phyloP scores from a whole-genome alignment of 163 green algal genomes.

The Prototheca wickerhamii region DNA sequence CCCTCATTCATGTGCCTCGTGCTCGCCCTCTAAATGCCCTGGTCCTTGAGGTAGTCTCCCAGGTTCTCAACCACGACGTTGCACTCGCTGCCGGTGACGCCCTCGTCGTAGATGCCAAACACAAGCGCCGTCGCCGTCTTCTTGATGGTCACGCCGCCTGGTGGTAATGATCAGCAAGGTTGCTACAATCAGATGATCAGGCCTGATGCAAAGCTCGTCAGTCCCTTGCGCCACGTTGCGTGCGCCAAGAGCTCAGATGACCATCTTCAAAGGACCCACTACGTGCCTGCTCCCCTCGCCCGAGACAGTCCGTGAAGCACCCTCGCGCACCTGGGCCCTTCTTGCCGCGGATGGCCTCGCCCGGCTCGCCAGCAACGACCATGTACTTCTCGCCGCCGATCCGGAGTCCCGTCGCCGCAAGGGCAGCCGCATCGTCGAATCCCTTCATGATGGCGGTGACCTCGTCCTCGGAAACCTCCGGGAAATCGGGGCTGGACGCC shows the following conservation, averaged over 20 bases:
- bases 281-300: not conserved
- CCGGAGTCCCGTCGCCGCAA: conserved; percentile 37
- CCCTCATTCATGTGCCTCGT: too few species aligned
- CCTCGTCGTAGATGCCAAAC: conserved; percentile 68
- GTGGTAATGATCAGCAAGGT: not conserved
- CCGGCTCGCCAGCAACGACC: conserved; percentile 55
- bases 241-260: not conserved
- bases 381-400: conserved; percentile 65
- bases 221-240: too few species aligned
- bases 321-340: conserved; percentile 29
- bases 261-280: not conserved
- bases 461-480: conserved; percentile 42
- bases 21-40: conserved; percentile 32
- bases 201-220: not conserved
- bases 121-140: conserved; percentile 66
- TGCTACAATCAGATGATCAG: not conserved
- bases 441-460: conserved; percentile 25
- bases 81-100: conserved; percentile 55
- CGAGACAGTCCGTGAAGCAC: not conserved
- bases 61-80: conserved; percentile 75
- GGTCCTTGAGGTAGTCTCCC: conserved; percentile 65
- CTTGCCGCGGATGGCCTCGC: conserved; percentile 66
- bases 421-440: conserved; percentile 29
- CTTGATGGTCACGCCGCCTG: conserved; percentile 61
- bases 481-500: conserved; percentile 59